Conservation (phyloP, 768 basidiomycete species). For the Calocera viscosa region DNA sequence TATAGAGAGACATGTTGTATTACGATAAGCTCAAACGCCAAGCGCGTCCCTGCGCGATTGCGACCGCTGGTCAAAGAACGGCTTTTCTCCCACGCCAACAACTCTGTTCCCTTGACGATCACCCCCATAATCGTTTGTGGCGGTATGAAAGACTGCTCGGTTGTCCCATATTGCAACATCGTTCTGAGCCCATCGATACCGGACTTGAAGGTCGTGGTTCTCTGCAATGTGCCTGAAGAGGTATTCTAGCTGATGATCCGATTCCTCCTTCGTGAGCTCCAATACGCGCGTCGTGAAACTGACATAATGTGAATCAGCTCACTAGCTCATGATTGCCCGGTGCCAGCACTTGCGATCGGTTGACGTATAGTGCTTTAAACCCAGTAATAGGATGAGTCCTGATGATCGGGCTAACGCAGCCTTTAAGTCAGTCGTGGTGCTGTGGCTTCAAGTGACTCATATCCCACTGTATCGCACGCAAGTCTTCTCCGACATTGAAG, state of each 20-base stretch:
- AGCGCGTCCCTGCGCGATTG: conserved; percentile 26
- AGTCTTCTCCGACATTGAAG: conserved; percentile 37
- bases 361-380: conserved; percentile 46
- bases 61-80: conserved; percentile 36
- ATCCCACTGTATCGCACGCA: conserved; percentile 42
- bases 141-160: conserved; percentile 38
- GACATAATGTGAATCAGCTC: too few species aligned
- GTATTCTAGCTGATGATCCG: conserved; percentile 38
- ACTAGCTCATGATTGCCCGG: too few species aligned
- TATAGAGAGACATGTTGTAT: conserved; percentile 11
- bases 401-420: conserved; percentile 38
- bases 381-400: conserved; percentile 49
- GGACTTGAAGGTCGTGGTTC: conserved; percentile 45
- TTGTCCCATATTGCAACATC: conserved; percentile 55
- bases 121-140: conserved; percentile 24
- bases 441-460: too few species aligned
- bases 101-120: conserved; percentile 39
- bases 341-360: conserved; percentile 33
- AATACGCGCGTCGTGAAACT: conserved; percentile 47
- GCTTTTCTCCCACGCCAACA: conserved; percentile 42
- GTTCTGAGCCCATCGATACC: conserved; percentile 41
- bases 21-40: not conserved
- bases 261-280: conserved; percentile 43
- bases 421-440: too few species aligned
- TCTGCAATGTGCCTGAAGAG: conserved; percentile 40